phyloP scores from a whole-genome alignment of 2,329 filamentous ascomycete species.

The Alternaria incomplexa region DNA sequence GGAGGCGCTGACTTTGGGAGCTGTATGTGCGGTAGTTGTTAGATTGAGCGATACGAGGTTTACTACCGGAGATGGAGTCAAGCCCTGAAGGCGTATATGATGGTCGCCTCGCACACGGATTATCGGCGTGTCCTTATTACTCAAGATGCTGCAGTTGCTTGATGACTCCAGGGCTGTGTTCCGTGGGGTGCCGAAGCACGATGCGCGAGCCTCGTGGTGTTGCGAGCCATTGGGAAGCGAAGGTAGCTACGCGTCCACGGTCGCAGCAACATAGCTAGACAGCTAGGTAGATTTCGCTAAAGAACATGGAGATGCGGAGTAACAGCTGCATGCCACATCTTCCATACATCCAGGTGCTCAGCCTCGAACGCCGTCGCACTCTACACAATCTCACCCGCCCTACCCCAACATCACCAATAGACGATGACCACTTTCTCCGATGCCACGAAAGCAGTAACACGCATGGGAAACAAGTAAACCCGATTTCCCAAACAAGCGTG shows the following conservation, averaged over 20 bases:
- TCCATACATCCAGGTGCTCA: neutral
- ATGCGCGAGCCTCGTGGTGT: neutral
- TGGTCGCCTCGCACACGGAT: neutral
- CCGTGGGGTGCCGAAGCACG: neutral
- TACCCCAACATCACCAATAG: neutral
- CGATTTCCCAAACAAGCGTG: neutral
- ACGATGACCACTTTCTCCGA: too few species aligned
- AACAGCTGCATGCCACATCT: neutral
- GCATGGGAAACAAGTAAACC: slow-evolving; percentile 4
- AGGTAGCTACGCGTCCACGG: neutral
- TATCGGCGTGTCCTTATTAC: neutral
- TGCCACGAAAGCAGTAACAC: neutral
- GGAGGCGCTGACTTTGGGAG: neutral
- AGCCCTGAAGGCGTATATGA: neutral
- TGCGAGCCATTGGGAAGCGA: neutral
- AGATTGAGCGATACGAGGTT: neutral
- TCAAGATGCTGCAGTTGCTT: neutral
- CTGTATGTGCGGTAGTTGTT: neutral
- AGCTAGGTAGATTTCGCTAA: neutral
- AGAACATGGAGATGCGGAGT: neutral
- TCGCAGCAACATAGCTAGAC: neutral
- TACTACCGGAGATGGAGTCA: neutral
- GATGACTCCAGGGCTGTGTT: neutral
- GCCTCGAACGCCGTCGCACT: neutral
- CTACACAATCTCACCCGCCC: neutral